Percentiles rank a stretch among this genome's conserved stretches.
These are phyloP conservation scores for Globisporangium iwayamae DNA, from an alignment of 352 stramenopile genomes.

Conservation along the genomic window DNA sequence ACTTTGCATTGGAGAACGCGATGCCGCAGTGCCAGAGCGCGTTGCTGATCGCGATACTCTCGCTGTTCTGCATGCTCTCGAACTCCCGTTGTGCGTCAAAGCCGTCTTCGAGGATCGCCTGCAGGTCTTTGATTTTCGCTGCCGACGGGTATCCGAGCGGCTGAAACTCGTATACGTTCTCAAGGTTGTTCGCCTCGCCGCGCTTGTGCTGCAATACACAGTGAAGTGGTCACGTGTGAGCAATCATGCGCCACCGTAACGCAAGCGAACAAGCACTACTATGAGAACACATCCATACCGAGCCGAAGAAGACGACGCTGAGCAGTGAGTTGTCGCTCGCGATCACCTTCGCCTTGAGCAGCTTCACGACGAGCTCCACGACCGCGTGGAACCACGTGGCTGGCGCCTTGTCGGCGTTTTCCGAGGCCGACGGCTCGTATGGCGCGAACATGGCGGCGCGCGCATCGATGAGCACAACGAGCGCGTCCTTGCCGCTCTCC, in stretches of 20 bases:
- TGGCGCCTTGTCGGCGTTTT: conserved; percentile 17
- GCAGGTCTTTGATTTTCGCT: conserved; percentile 71
- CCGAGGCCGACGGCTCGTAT: conserved; percentile 17
- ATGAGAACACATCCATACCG: conserved; percentile 27
- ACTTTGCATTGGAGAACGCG: conserved; percentile 80
- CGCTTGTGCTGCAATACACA: conserved; percentile 42
- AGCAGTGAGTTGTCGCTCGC: conserved; percentile 78
- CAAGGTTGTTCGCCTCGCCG: conserved; percentile 49
- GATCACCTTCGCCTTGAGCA: conserved; percentile 78
- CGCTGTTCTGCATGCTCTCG: conserved; percentile 54
- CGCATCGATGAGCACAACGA: conserved; percentile 77
- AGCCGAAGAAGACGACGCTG: conserved; percentile 75
- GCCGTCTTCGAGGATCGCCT: conserved; percentile 42
- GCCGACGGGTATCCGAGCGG: conserved; percentile 66
- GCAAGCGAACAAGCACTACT: background rate
- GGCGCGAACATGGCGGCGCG: conserved; percentile 62
- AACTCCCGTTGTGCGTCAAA: conserved; percentile 40
- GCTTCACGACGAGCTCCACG: conserved; percentile 59
- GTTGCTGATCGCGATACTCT: conserved; percentile 74
- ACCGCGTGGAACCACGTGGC: conserved; percentile 74
- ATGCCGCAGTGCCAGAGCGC: conserved; percentile 81
- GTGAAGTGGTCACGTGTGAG: background rate
- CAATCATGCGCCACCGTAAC: background rate
- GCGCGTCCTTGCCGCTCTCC: conserved; percentile 67
- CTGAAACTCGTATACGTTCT: conserved; percentile 78